phyloP scores from a whole-genome alignment of 164 flowering plant genomes.

The Liriodendron chinense region DNA sequence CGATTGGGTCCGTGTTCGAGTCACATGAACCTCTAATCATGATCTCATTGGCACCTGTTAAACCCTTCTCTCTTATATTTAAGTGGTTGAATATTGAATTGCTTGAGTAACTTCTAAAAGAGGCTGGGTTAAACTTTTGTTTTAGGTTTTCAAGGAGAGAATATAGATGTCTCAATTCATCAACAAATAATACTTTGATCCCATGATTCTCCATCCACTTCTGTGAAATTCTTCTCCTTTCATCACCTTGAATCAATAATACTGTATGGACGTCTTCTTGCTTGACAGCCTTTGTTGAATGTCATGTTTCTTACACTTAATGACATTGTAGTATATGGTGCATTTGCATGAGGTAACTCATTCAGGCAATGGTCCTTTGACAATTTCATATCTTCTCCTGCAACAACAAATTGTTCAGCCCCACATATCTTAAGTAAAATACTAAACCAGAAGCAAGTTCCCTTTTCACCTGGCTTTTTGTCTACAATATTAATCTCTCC shows the following conservation, averaged over 20 bases:
- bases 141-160: conserved; percentile 37
- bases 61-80: conserved; percentile 19
- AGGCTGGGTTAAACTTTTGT: too few relatives aligned
- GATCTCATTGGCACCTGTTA: too few relatives aligned
- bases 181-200: conserved; percentile 36
- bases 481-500: conserved; percentile 74
- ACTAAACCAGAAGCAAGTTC: conserved; percentile 78
- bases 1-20: too few relatives aligned
- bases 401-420: background rate
- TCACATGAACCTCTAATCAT: too few relatives aligned
- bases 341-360: conserved; percentile 4
- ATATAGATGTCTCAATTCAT: conserved; percentile 33
- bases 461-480: conserved; percentile 54
- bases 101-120: too few relatives aligned
- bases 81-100: conserved; percentile 7
- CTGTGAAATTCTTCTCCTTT: conserved; percentile 34
- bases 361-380: background rate
- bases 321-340: too few relatives aligned
- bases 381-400: conserved; percentile 7
- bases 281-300: conserved; percentile 6
- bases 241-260: conserved; percentile 44
- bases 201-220: conserved; percentile 47
- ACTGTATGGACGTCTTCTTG: conserved; percentile 31
- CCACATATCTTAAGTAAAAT: conserved; percentile 29
- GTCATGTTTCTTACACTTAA: background rate